phyloP scores from a whole-genome alignment of 768 basidiomycete species.

The Tulasnella sp. region DNA sequence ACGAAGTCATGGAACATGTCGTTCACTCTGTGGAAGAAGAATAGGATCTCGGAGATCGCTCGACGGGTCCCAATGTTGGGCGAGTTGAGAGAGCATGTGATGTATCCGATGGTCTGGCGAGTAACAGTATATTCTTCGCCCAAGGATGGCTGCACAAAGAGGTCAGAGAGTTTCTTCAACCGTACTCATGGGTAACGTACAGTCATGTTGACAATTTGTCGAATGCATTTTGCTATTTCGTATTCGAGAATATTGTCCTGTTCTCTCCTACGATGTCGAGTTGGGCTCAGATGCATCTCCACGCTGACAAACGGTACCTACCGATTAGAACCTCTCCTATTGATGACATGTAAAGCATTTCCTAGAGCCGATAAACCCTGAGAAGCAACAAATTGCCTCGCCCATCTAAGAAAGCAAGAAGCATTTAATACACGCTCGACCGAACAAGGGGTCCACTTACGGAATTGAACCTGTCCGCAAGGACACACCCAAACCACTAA shows the following conservation, averaged over 20 bases:
- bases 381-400: conserved; percentile 64
- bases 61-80: conserved; percentile 75
- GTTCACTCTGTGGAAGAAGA: conserved; percentile 66
- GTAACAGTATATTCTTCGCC: conserved; percentile 43
- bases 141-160: background rate
- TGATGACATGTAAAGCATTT: conserved; percentile 69
- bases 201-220: conserved; percentile 67
- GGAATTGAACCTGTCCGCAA: conserved; percentile 75
- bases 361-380: conserved; percentile 84
- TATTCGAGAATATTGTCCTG: conserved; percentile 71
- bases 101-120: conserved; percentile 66
- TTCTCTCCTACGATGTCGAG: conserved; percentile 45
- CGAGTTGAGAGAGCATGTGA: conserved; percentile 77
- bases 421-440: background rate
- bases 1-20: conserved; percentile 62
- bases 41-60: conserved; percentile 70
- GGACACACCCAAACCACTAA: conserved; percentile 67
- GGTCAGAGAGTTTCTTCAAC: conserved; percentile 19
- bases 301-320: conserved; percentile 35
- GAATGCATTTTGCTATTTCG: conserved; percentile 84
- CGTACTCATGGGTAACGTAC: conserved; percentile 39
- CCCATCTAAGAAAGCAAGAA: conserved; percentile 55
- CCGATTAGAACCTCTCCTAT: conserved; percentile 64
- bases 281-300: background rate
- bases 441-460: conserved; percentile 43